Percentiles rank a stretch among this genome's conserved stretches.
Evolutionary conservation across 139 green algal genomes (phyloP).

Genomic region (Parachlorella kessleri): DNA sequence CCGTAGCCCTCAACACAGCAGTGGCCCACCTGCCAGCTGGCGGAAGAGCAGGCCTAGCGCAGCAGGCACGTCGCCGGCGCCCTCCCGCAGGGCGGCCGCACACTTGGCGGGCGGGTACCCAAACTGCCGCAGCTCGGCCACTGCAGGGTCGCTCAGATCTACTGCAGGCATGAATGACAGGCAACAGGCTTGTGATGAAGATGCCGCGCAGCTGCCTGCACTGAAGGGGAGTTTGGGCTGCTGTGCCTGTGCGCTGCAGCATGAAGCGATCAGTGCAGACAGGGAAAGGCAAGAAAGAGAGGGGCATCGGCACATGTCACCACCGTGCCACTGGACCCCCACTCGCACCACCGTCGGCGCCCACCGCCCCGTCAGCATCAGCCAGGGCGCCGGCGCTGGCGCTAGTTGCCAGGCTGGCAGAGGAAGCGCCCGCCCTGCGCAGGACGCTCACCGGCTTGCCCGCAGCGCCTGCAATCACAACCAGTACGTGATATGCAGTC

Average conservation of each 20-base stretch:
- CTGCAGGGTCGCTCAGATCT: slow-evolving; percentile 28
- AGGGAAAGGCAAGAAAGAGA: too few species aligned
- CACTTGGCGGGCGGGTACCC: slow-evolving; percentile 48
- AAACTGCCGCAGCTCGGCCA: slow-evolving; percentile 42
- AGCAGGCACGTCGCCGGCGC: slow-evolving; percentile 40
- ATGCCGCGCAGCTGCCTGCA: too few species aligned
- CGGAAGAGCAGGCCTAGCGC: slow-evolving; percentile 48
- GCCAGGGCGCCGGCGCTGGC: background rate
- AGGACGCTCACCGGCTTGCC: slow-evolving; percentile 48
- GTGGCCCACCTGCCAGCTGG: slow-evolving; percentile 30
- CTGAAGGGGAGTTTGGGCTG: too few species aligned
- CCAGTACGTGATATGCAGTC: too few species aligned
- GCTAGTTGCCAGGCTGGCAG: background rate
- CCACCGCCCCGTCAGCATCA: background rate
- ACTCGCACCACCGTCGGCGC: too few species aligned
- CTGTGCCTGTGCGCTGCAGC: too few species aligned
- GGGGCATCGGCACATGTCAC: too few species aligned
- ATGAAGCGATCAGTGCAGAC: too few species aligned
- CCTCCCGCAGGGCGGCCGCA: slow-evolving; percentile 40
- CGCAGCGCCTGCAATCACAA: slow-evolving; percentile 36
- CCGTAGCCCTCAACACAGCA: too few species aligned
- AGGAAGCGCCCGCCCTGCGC: background rate
- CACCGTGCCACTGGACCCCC: too few species aligned
- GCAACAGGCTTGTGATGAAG: too few species aligned
- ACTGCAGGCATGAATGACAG: too few species aligned